These are phyloP conservation scores for Papiliotrema fonsecae DNA, from an alignment of 1,284 basidiomycete species.

Conservation along the genomic window DNA sequence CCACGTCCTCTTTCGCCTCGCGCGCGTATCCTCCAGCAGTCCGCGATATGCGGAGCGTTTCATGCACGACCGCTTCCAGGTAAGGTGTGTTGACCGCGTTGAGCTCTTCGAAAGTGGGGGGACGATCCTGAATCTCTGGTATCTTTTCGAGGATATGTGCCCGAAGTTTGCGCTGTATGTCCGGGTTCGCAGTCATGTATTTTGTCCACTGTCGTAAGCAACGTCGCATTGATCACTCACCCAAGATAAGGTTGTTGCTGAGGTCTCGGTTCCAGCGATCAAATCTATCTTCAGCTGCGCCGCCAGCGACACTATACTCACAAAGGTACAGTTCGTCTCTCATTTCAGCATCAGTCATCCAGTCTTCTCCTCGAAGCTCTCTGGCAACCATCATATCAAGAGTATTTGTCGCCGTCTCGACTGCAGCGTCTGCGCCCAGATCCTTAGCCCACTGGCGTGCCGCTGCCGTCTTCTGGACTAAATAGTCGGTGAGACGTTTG, in stretches of 20 bases:
- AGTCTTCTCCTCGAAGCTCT: slow-evolving; percentile 22
- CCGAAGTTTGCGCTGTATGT: slow-evolving; percentile 26
- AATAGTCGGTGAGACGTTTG: slow-evolving; percentile 12
- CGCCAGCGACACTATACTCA: slow-evolving; percentile 6
- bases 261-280: slow-evolving; percentile 28
- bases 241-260: slow-evolving; percentile 23
- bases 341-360: slow-evolving; percentile 26
- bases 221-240: slow-evolving; percentile 5
- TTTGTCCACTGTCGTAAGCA: slow-evolving; percentile 20
- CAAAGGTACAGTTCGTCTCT: slow-evolving; percentile 30
- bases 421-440: slow-evolving; percentile 17
- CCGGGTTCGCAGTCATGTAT: slow-evolving; percentile 26
- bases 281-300: slow-evolving; percentile 13
- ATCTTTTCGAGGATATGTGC: slow-evolving; percentile 12
- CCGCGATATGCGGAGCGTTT: slow-evolving; percentile 24
- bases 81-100: slow-evolving; percentile 53
- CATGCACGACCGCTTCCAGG: slow-evolving; percentile 45
- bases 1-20: slow-evolving; percentile 24
- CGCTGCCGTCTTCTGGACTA: slow-evolving; percentile 11
- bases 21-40: slow-evolving; percentile 25
- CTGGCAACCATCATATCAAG: slow-evolving; percentile 30
- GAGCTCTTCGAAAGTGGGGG: slow-evolving; percentile 26
- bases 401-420: slow-evolving; percentile 29
- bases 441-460: slow-evolving; percentile 14
- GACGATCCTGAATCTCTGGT: slow-evolving; percentile 17